phyloP scores from a whole-genome alignment of 441 rosid genomes.

The Populus hybrid region DNA sequence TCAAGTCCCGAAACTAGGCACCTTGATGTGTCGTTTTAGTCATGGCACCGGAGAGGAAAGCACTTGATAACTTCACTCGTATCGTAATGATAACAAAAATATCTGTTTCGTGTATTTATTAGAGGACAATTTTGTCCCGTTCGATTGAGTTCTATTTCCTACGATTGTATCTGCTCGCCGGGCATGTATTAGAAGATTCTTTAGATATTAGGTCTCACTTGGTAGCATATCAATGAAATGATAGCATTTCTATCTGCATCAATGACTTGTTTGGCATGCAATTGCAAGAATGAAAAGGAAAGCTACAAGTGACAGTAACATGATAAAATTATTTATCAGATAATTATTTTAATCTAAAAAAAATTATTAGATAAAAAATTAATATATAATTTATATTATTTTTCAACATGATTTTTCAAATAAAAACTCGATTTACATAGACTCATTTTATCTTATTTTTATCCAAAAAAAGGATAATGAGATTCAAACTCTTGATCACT shows the following conservation, averaged over 20 bases:
- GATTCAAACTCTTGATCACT: fast-evolving
- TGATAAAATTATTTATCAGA: too few relatives aligned
- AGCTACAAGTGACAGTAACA: too few relatives aligned
- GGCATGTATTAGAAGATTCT: too few relatives aligned
- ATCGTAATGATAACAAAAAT: neutral
- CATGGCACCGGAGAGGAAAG: too few relatives aligned
- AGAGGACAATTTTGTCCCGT: neutral
- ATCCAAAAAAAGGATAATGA: too few relatives aligned
- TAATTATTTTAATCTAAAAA: too few relatives aligned
- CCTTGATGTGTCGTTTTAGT: neutral
- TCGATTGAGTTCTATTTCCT: neutral
- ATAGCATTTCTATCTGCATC: too few relatives aligned
- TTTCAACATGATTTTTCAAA: fast-evolving
- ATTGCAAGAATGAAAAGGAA: too few relatives aligned
- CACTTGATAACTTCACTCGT: neutral
- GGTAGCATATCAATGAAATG: neutral
- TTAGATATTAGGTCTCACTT: neutral
- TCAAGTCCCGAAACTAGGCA: neutral
- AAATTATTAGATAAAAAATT: too few relatives aligned
- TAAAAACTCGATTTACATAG: fast-evolving
- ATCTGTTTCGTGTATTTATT: neutral
- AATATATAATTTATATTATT: too few relatives aligned
- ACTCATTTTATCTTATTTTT: fast-evolving
- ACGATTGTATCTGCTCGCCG: neutral
- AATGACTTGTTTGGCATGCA: too few relatives aligned